These are phyloP conservation scores for Neonothopanus nambi DNA, from an alignment of 1,284 basidiomycete species.

Conservation along the genomic window DNA sequence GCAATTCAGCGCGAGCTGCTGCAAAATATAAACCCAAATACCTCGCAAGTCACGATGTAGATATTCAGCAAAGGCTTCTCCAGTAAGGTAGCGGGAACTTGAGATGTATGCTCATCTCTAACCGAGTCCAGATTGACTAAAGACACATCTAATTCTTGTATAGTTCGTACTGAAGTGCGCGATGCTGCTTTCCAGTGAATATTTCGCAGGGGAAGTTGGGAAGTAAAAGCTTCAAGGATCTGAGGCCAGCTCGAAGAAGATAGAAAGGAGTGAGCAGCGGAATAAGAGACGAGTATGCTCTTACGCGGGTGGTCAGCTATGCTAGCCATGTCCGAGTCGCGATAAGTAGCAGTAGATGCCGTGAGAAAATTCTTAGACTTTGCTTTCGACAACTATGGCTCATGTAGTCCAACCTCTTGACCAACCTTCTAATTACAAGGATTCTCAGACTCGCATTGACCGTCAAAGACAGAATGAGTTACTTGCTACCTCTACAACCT, in stretches of 20 bases:
- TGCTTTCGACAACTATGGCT: conserved; percentile 61
- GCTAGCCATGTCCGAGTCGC: conserved; percentile 1
- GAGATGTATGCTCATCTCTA: conserved; percentile 72
- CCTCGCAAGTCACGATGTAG: conserved; percentile 87
- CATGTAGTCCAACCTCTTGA: conserved; percentile 86
- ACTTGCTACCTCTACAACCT: conserved; percentile 70
- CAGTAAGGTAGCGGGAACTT: conserved; percentile 77
- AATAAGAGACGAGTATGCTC: conserved; percentile 63
- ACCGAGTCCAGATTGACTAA: conserved; percentile 72
- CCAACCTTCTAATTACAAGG: conserved; percentile 94
- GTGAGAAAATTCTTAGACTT: conserved; percentile 10
- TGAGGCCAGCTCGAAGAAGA: conserved; percentile 72
- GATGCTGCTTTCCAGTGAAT: conserved; percentile 86
- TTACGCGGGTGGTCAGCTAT: conserved; percentile 6
- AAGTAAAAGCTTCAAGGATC: conserved; percentile 62
- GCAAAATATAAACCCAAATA: conserved; percentile 33
- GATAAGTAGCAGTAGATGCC: background rate
- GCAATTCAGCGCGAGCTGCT: conserved; percentile 10
- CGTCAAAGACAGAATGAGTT: conserved; percentile 69
- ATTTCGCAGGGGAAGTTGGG: conserved; percentile 83
- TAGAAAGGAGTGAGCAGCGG: conserved; percentile 61
- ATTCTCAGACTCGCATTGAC: conserved; percentile 81
- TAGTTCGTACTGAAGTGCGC: conserved; percentile 74
- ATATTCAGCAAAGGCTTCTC: conserved; percentile 86
- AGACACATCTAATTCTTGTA: conserved; percentile 82